phyloP scores from a whole-genome alignment of 2,329 filamentous ascomycete genomes.

The Aspergillus floridensis region DNA sequence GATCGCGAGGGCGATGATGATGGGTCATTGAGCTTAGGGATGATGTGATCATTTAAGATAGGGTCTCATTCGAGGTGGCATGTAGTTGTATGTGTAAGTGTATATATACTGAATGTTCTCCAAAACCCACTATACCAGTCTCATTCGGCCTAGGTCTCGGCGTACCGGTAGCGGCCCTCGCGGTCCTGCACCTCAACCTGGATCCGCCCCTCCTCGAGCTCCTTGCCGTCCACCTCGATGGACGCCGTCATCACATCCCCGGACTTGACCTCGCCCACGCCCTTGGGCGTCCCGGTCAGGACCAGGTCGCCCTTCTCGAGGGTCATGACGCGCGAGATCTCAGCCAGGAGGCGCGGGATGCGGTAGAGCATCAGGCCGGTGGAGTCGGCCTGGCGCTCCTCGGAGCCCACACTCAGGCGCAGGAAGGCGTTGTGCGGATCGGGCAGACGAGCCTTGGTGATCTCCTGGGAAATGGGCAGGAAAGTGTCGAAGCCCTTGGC shows the following conservation, averaged over 20 bases:
- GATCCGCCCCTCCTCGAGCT: constrained; percentile 79
- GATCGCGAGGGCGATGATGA: constrained; percentile 3
- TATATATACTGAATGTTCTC: constrained; percentile 9
- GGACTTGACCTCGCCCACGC: constrained; percentile 78
- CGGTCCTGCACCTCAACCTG: constrained; percentile 81
- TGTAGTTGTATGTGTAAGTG: neutral
- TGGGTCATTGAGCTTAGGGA: neutral
- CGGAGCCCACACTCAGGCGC: constrained; percentile 78
- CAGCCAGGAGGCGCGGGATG: constrained; percentile 81
- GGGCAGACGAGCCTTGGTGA: constrained; percentile 74
- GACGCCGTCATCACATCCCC: constrained; percentile 87
- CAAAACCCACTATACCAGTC: neutral
- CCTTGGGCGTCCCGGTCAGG: constrained; percentile 95
- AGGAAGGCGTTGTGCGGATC: constrained; percentile 88
- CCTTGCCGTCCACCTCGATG: constrained; percentile 73
- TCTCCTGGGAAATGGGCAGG: constrained; percentile 77
- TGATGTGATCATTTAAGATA: neutral
- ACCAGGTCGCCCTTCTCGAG: constrained; percentile 89
- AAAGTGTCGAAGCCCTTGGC: constrained; percentile 99
- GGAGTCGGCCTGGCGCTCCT: constrained; percentile 76
- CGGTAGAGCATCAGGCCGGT: constrained; percentile 93
- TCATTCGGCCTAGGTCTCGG: constrained; percentile 56
- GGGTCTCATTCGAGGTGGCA: neutral
- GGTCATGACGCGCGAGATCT: constrained; percentile 94
- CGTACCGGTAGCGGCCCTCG: constrained; percentile 72